Base-by-base conservation (phyloP, 148 eudicot species). In the Vaccinium vitisidaea region DNA sequence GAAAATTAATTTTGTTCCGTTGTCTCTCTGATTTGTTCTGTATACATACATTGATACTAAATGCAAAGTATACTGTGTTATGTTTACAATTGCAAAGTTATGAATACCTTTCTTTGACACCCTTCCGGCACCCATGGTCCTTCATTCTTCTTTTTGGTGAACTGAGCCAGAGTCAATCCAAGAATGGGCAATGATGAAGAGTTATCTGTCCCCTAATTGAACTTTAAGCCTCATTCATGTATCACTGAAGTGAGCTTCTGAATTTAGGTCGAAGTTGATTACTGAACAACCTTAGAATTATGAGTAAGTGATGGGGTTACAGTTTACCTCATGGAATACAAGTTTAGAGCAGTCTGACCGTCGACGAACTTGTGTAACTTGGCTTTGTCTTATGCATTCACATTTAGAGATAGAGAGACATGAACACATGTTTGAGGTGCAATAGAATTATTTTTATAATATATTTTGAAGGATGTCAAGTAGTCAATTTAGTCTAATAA, bases 401-500 rank as follows among this genome's bases (percentile, higher is more conserved):
- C 75, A 27, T 70, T 32, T 70, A 14, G 49, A 16, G 36, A 67
- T 67, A 49, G 43, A 82, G 19, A 25, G 19, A 13, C 25, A 27
- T 81, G 39, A 15, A 23, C 46, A 36, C 9, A 11, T 32, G 21
- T 63, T 25, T 48, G 75, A 21, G 8, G 54, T 46, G 56, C 36
- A n/a, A 46, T n/a, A 25, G 27, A 14, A 58, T 59, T 80, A 9
- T 61, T 16, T 1, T 61, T 59, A 48, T 46, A 39, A 61, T 81
- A 76, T n/a, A 50, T 69, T 67, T 69, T 23, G 59, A 48, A n/a
- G 73, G 32, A 81, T 81, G 74, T 63, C 4, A 71, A 76, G 56
- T 79, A 10, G 32, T 63, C 82, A 54, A 25, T 48, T 87, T 43
- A 84, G 55, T 63, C 23, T 56, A 70, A 58, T 80, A 16, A 87